phyloP scores from a whole-genome alignment of 2,329 filamentous ascomycete species.

The Phoma sp. region DNA sequence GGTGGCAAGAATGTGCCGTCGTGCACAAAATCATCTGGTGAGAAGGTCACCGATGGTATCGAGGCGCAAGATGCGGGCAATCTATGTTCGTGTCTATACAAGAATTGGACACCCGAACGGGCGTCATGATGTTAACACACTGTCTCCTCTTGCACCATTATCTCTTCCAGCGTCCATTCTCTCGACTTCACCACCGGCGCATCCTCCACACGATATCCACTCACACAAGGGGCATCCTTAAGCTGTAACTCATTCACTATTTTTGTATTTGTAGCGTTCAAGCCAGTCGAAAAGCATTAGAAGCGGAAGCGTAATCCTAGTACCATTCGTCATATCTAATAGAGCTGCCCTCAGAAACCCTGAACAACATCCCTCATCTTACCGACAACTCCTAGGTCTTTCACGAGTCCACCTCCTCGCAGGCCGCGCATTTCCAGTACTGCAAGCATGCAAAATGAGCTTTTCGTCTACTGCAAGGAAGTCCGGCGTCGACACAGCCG shows the following conservation, averaged over 20 bases:
- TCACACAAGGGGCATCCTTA: neutral
- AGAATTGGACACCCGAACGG: constrained; percentile 44
- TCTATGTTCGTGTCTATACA: constrained; percentile 57
- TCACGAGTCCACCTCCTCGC: neutral
- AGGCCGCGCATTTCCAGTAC: neutral
- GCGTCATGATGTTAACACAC: neutral
- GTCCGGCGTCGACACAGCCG: neutral
- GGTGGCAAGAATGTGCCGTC: constrained; percentile 59
- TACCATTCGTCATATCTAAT: neutral
- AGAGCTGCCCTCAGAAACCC: neutral
- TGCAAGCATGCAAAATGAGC: neutral
- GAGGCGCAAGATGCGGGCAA: constrained; percentile 41
- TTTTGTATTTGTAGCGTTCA: constrained; percentile 9
- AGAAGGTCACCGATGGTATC: constrained; percentile 45
- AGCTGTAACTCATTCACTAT: neutral
- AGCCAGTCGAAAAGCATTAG: constrained; percentile 7
- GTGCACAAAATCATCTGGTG: constrained; percentile 56
- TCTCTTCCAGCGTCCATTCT: neutral
- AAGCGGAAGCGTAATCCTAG: neutral
- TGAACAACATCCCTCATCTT: neutral
- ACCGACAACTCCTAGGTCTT: neutral
- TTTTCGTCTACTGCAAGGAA: neutral
- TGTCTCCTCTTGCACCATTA: neutral
- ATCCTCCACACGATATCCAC: constrained; percentile 2
- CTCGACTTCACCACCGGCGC: constrained; percentile 7